A percentile compares a stretch with the other conserved stretches of the same genome.
Conservation (phyloP, 208 protist genomes). For the Leishmania arabica region DNA sequence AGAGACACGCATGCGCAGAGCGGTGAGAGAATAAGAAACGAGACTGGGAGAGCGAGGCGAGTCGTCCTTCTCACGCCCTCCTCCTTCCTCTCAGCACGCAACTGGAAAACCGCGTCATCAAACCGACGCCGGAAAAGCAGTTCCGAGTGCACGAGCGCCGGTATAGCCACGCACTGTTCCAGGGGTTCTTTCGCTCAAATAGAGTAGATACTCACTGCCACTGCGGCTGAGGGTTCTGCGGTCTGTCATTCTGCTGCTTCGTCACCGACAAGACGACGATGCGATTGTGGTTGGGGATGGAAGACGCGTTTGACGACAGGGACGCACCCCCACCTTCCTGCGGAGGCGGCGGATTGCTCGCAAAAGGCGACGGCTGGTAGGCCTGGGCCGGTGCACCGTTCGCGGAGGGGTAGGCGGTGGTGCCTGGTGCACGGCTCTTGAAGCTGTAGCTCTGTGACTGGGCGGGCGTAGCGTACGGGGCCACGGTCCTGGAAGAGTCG, state of each 20-base stretch:
- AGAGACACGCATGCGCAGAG: background rate
- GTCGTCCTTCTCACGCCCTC: background rate
- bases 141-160: background rate
- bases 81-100: background rate
- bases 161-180: background rate
- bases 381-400: background rate
- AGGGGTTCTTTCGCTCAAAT: too few species aligned
- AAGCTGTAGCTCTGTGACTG: background rate
- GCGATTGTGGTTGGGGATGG: slow-evolving; percentile 11
- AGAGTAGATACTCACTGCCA: background rate
- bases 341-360: background rate
- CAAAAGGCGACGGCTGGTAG: slow-evolving; percentile 1
- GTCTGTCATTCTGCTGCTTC: background rate
- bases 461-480: background rate
- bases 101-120: background rate
- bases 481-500: background rate
- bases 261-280: slow-evolving; percentile 17
- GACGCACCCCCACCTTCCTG: slow-evolving; percentile 1
- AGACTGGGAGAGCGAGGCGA: background rate
- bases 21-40: background rate
- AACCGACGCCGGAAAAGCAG: background rate
- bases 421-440: background rate
- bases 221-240: background rate
- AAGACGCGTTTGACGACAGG: background rate
- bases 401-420: background rate